phyloP scores from a whole-genome alignment of 805 yeast species.

The Candida gorgasii region DNA sequence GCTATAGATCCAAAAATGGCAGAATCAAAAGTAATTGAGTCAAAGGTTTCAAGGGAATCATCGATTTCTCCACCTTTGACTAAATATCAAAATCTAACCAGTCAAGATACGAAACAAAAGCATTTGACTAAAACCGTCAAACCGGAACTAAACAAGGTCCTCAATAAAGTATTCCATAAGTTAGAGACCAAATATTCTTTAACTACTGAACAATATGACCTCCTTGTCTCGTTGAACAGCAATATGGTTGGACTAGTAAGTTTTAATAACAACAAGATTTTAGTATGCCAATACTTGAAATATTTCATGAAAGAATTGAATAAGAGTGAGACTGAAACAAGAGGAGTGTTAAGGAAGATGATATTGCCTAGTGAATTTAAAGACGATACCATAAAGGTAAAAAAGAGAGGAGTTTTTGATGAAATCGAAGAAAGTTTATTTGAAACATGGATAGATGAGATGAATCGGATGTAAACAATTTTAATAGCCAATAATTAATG shows the following conservation, averaged over 20 bases:
- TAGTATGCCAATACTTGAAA: slow-evolving; percentile 41
- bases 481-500: no score
- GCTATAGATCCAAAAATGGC: no score
- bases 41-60: slow-evolving; percentile 20
- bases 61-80: slow-evolving; percentile 20
- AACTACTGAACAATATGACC: slow-evolving; percentile 36
- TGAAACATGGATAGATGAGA: slow-evolving; percentile 43
- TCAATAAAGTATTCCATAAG: slow-evolving; percentile 44
- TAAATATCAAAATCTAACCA: slow-evolving; percentile 12
- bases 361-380: slow-evolving; percentile 35
- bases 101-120: slow-evolving; percentile 19
- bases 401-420: slow-evolving; percentile 25
- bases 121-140: slow-evolving; percentile 16
- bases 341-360: slow-evolving; percentile 27
- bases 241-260: slow-evolving; percentile 28
- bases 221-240: slow-evolving; percentile 39
- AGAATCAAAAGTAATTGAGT: no score
- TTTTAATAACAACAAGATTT: slow-evolving; percentile 26
- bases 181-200: slow-evolving; percentile 32
- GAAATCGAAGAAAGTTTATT: slow-evolving; percentile 43
- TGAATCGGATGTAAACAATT: no score
- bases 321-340: slow-evolving; percentile 17
- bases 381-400: slow-evolving; percentile 7
- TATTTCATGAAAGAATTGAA: slow-evolving; percentile 39
- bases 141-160: slow-evolving; percentile 34